Base-by-base conservation (phyloP, 371 early-diverging fungal genomes). In the Basidiobolus meristosporus region DNA sequence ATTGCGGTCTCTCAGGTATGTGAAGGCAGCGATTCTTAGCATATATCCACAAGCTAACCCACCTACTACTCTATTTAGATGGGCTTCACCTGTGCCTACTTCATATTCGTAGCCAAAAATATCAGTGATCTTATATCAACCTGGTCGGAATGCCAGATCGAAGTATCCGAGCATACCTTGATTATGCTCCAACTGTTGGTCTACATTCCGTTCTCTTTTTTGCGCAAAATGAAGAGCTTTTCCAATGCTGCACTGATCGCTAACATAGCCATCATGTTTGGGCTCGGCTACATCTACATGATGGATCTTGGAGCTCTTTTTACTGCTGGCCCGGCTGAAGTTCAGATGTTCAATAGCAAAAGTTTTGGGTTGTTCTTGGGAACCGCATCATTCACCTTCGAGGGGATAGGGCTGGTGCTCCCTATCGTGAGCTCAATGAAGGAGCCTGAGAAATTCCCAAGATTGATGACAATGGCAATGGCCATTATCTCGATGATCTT, bases 321-420 rank as follows among this genome's bases (percentile, higher is more conserved):
- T 2, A 62, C 63, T 3, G 39, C 47, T 5, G 83, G 84, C 15
- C 36, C 68, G 21, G 70, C 68, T 4, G 61, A 73, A 33, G 61
- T 82, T 1, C 49, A 56, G 3, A 49, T 63, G 44, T 73, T 82
- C 61, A 84, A 82, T 50, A 51, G 65, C 16, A 47, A 63, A 7
- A 62, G 68, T 41, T 83, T 83, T 48, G 68, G 79, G 2, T 48
- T 89, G 10, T 83, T 84, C 52, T 65, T 89, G 38, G 89, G 89
- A 19, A 86, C 87, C n/a, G 78, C 85, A 47, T 73, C 83, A 16
- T 89, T 82, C 52, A 82, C 87, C 0, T 89, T 79, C 53, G 90
- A 89, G 53, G 90, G 90, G 21, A 81, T 85, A 50, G 83, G 89
- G n/a, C 48, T 89, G 30, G 73, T 76, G 10, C 70, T 73, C 28